Conservation (phyloP, 495 filamentous ascomycete species). For the Hamigera avellanea region DNA sequence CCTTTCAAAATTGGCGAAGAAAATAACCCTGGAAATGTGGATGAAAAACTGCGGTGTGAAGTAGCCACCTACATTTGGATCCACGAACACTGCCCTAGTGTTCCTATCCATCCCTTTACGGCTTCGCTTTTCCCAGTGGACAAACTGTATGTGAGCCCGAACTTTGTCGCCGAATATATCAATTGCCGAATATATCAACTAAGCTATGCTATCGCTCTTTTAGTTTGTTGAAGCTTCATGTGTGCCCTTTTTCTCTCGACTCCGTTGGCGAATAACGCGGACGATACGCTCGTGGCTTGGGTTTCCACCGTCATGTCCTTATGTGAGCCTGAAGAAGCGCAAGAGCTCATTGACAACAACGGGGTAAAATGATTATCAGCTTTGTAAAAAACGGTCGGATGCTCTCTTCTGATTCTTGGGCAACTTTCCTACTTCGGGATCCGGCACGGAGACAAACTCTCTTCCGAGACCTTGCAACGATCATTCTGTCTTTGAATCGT, state of each 20-base stretch:
- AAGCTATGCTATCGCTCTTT: background rate
- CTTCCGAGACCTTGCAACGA: conserved; percentile 15
- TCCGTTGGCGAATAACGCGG: conserved; percentile 7
- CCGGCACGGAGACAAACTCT: conserved; percentile 11
- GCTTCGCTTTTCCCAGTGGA: conserved; percentile 20
- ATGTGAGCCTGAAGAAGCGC: conserved; percentile 1
- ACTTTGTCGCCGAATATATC: conserved; percentile 3
- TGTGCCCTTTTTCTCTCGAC: conserved; percentile 3
- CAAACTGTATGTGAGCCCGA: conserved; percentile 8
- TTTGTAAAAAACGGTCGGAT: conserved; percentile 14
- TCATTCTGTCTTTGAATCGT: conserved; percentile 20
- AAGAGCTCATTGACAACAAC: conserved; percentile 1
- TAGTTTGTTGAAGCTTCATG: conserved; percentile 2
- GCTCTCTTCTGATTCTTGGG: conserved; percentile 24
- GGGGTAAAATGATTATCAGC: conserved; percentile 7
- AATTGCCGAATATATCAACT: conserved; percentile 1
- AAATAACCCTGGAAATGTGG: conserved; percentile 20
- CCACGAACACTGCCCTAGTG: conserved; percentile 17
- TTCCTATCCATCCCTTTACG: conserved; percentile 23
- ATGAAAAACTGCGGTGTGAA: conserved; percentile 29
- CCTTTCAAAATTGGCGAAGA: conserved; percentile 25
- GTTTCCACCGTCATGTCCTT: conserved; percentile 3
- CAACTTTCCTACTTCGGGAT: conserved; percentile 7
- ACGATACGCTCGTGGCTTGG: conserved; percentile 9
- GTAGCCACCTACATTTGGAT: conserved; percentile 27